Percentiles rank a stretch among this genome's conserved stretches.
Evolutionary conservation across 2,329 filamentous ascomycete genomes (phyloP).

Genomic region (Ceratocystis destructans): DNA sequence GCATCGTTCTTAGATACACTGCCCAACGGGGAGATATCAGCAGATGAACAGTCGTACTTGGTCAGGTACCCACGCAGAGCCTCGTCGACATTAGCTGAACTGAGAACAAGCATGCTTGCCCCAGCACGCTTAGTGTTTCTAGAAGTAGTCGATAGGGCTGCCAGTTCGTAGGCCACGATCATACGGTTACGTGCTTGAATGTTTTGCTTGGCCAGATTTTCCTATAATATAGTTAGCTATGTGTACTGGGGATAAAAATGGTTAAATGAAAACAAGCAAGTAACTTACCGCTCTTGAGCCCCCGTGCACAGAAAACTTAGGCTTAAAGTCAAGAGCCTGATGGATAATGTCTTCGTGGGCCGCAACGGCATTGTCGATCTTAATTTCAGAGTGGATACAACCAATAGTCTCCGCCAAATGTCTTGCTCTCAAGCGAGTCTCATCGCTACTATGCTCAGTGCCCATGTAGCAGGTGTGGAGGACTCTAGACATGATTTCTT

Average conservation of each 20-base stretch:
- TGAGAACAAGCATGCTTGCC: conserved; percentile 48
- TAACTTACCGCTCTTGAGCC: conserved; percentile 31
- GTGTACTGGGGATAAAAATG: no score
- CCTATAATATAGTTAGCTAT: conserved; percentile 21
- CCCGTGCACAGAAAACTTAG: conserved; percentile 41
- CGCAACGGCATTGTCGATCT: conserved; percentile 56
- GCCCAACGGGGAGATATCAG: conserved; percentile 44
- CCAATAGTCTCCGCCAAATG: conserved; percentile 50
- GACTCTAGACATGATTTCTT: conserved; percentile 39
- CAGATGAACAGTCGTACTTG: conserved; percentile 26
- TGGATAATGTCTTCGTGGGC: conserved; percentile 31
- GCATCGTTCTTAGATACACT: conserved; percentile 48
- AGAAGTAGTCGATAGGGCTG: conserved; percentile 45
- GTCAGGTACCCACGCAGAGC: conserved; percentile 39
- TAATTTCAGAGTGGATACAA: conserved; percentile 56
- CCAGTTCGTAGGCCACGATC: conserved; percentile 50
- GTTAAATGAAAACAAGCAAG: no score
- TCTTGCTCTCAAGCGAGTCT: conserved; percentile 47
- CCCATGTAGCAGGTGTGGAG: conserved; percentile 42
- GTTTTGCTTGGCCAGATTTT: conserved; percentile 54
- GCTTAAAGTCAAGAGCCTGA: conserved; percentile 24
- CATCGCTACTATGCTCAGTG: conserved; percentile 42
- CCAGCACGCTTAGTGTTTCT: conserved; percentile 37
- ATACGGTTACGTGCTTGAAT: conserved; percentile 52
- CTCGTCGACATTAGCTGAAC: conserved; percentile 47